Evolutionary conservation across 2,329 filamentous ascomycete genomes (phyloP).

Genomic region (Ophiostoma australiae): DNA sequence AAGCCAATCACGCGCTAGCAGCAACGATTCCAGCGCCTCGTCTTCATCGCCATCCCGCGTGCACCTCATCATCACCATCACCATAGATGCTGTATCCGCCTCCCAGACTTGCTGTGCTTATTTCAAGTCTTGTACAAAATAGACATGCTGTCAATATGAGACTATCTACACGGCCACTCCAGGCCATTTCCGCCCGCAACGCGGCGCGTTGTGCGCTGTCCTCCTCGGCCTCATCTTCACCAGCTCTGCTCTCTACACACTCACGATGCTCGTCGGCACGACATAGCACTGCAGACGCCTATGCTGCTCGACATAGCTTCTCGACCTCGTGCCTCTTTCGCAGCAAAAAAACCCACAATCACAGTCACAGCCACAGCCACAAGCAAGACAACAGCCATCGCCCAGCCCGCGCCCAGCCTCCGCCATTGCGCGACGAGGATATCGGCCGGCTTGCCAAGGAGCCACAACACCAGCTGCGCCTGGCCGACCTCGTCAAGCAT

Average conservation of each 20-base stretch:
- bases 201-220: constrained; percentile 15
- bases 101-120: neutral
- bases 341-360: neutral
- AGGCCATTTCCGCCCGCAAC: constrained; percentile 33
- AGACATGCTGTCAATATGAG: constrained; percentile 46
- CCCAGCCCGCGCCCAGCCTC: constrained; percentile 3
- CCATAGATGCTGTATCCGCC: no score
- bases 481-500: constrained; percentile 80
- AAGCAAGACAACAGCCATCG: neutral
- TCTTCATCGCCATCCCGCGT: neutral
- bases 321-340: neutral
- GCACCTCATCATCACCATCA: neutral
- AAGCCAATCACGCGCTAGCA: neutral
- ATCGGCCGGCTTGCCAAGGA: constrained; percentile 73
- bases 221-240: neutral
- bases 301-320: neutral
- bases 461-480: constrained; percentile 73
- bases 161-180: constrained; percentile 37
- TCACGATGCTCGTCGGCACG: neutral
- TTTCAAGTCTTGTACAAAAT: neutral
- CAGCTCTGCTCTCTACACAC: neutral
- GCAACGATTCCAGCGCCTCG: neutral
- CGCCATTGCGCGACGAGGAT: constrained; percentile 58
- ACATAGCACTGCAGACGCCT: neutral
- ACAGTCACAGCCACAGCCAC: neutral